These are phyloP conservation scores for Scheffersomyces quercinus DNA, from an alignment of 1,139 yeast species.

Conservation along the genomic window DNA sequence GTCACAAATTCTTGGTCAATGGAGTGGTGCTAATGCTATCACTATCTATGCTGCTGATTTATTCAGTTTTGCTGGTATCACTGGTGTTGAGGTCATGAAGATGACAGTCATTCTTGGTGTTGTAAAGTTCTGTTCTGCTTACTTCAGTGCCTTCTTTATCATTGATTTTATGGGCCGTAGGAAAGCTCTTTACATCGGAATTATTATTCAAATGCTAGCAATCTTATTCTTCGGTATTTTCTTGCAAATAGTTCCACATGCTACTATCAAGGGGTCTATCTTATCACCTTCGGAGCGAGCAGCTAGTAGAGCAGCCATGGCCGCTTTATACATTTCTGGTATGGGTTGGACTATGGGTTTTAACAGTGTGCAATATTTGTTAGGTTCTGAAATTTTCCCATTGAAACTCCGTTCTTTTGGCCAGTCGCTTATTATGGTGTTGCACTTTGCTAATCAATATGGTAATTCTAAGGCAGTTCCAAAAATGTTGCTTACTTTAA, in stretches of 20 bases:
- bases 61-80: conserved; percentile 51
- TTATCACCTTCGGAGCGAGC: conserved; percentile 14
- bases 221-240: conserved; percentile 22
- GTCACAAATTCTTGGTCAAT: conserved; percentile 57
- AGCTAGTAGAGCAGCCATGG: conserved; percentile 21
- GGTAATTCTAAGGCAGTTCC: conserved; percentile 27
- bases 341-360: conserved; percentile 27
- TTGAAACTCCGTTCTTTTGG: conserved; percentile 23
- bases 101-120: conserved; percentile 51
- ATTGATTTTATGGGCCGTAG: conserved; percentile 51
- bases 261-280: conserved; percentile 10
- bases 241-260: conserved; percentile 21
- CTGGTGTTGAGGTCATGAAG: conserved; percentile 33
- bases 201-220: conserved; percentile 15
- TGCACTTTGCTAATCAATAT: conserved; percentile 25
- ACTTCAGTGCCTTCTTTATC: conserved; percentile 42
- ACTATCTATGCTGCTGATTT: conserved; percentile 49
- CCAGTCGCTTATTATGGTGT: conserved; percentile 22
- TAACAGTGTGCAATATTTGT: conserved; percentile 23
- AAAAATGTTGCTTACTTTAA: conserved; percentile 20
- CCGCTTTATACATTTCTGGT: conserved; percentile 23
- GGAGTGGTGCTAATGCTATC: conserved; percentile 61
- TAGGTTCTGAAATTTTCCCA: conserved; percentile 25
- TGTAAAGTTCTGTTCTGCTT: conserved; percentile 44
- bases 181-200: conserved; percentile 32